phyloP scores from a whole-genome alignment of 331 rosid genomes.

The Erythrophleum ivorense region DNA sequence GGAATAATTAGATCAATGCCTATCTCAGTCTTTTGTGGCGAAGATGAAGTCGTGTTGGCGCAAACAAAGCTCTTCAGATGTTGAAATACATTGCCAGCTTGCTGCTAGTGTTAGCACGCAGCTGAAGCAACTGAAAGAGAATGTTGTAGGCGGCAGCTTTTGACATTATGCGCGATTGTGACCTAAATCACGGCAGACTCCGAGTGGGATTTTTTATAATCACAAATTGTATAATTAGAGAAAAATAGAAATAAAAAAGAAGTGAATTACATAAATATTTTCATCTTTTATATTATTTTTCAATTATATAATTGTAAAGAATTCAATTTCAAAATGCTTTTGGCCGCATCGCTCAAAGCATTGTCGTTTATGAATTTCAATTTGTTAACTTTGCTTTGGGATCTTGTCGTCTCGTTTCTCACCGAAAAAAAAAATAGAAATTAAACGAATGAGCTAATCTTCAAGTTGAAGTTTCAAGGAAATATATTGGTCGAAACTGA shows the following conservation, averaged over 20 bases:
- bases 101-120: neutral
- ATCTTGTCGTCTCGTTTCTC: too few relatives aligned
- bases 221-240: too few relatives aligned
- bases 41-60: too few relatives aligned
- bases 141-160: neutral
- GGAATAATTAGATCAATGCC: slow-evolving; percentile 8
- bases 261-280: too few relatives aligned
- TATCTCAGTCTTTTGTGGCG: neutral
- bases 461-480: neutral
- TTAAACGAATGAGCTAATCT: neutral
- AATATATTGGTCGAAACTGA: neutral
- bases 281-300: too few relatives aligned
- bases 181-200: too few relatives aligned
- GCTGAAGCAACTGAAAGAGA: neutral
- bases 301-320: too few relatives aligned
- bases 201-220: too few relatives aligned
- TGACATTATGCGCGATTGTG: neutral
- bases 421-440: neutral
- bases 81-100: neutral
- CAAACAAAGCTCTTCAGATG: neutral
- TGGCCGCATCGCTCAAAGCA: neutral
- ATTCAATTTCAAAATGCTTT: too few relatives aligned
- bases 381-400: neutral
- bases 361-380: neutral
- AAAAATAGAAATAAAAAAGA: too few relatives aligned